Percentiles rank a stretch among this genome's conserved stretches.
Conservation (phyloP, 257 asterid genomes). For the Gentiana dahurica region DNA sequence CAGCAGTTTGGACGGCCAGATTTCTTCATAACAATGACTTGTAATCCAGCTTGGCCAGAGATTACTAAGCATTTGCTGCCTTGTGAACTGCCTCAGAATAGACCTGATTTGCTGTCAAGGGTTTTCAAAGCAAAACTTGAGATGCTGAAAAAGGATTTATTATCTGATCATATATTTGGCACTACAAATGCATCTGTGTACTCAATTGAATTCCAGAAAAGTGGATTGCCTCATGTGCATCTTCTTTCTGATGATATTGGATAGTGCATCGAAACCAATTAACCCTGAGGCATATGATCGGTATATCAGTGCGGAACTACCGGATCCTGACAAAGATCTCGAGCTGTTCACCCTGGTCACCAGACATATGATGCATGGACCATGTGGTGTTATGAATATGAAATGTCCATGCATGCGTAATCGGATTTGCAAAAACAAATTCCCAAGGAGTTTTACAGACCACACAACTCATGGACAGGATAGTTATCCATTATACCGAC, state of each 20-base stretch:
- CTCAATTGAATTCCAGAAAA: background rate
- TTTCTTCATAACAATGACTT: background rate
- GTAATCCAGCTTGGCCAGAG: background rate
- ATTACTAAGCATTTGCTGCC: background rate
- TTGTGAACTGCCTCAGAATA: background rate
- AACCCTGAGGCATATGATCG: background rate
- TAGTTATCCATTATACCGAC: background rate
- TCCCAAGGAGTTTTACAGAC: background rate
- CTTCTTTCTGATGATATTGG: background rate
- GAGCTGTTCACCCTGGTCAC: background rate
- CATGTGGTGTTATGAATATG: background rate
- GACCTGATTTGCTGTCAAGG: background rate
- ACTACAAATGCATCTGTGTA: background rate
- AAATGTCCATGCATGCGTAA: background rate
- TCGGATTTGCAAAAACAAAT: background rate
- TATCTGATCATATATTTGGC: background rate
- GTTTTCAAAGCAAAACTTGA: background rate
- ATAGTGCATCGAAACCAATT: background rate
- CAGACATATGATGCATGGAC: slow-evolving; percentile 9
- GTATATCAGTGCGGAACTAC: background rate
- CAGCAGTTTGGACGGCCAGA: background rate
- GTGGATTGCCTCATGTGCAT: slow-evolving; percentile 3
- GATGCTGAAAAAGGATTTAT: background rate
- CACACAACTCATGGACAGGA: background rate
- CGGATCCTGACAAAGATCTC: background rate